Evolutionary conservation across 1,139 yeast species (phyloP).

Genomic region (Protomyces inouyei): DNA sequence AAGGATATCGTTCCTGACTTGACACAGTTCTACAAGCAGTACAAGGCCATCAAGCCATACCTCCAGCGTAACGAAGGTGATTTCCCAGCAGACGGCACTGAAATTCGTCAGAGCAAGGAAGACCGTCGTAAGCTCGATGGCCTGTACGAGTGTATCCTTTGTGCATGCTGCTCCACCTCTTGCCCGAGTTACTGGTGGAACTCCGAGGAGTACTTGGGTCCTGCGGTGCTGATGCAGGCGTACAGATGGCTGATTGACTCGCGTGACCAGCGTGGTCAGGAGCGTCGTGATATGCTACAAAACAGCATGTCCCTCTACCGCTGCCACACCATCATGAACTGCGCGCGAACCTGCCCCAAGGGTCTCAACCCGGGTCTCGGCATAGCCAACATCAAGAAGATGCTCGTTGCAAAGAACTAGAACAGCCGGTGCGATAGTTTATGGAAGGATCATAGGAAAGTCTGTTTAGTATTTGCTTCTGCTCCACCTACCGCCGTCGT

Average conservation of each 20-base stretch:
- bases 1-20: slow-evolving; percentile 96
- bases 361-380: slow-evolving; percentile 98
- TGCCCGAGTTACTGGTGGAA: slow-evolving; percentile 99
- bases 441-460: too few relatives aligned
- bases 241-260: slow-evolving; percentile 97
- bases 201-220: slow-evolving; percentile 97
- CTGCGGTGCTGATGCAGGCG: slow-evolving; percentile 98
- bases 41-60: slow-evolving; percentile 95
- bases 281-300: slow-evolving; percentile 85
- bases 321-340: slow-evolving; percentile 66
- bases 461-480: too few relatives aligned
- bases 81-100: slow-evolving; percentile 82
- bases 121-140: slow-evolving; percentile 98
- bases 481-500: neutral
- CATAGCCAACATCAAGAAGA: slow-evolving; percentile 94
- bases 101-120: slow-evolving; percentile 81
- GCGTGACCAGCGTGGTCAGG: slow-evolving; percentile 80
- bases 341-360: slow-evolving; percentile 77
- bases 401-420: slow-evolving; percentile 47
- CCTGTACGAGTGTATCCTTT: slow-evolving; percentile 91
- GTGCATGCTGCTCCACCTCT: slow-evolving; percentile 98
- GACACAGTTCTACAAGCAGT: slow-evolving; percentile 96
- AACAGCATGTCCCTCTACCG: slow-evolving; percentile 97
- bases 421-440: slow-evolving; percentile 43
- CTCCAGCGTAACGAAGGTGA: slow-evolving; percentile 63